These are phyloP conservation scores for Polygonum maritimum DNA, from an alignment of 148 eudicot species.

Conservation along the genomic window DNA sequence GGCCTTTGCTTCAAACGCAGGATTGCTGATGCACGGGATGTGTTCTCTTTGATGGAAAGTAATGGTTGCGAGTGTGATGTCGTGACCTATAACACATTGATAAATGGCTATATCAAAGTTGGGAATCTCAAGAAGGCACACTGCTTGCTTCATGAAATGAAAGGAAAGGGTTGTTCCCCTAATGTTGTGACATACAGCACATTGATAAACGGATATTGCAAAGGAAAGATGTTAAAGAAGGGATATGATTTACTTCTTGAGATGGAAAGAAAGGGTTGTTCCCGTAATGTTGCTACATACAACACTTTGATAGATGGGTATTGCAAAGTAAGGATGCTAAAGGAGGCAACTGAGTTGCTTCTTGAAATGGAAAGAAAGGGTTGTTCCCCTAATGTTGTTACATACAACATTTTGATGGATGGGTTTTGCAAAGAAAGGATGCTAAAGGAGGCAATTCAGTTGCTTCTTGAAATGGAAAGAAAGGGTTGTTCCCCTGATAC, in stretches of 20 bases:
- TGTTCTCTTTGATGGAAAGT: conserved; percentile 15
- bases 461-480: conserved; percentile 14
- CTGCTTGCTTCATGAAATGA: conserved; percentile 14
- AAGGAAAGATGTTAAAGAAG: conserved; percentile 18
- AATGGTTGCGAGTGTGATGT: conserved; percentile 14
- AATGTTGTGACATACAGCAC: conserved; percentile 8
- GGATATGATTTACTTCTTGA: conserved; percentile 12
- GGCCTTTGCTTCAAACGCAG: conserved; percentile 19
- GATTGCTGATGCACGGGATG: conserved; percentile 17
- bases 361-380: conserved; percentile 20
- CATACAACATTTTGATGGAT: conserved; percentile 20
- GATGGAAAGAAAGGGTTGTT: conserved; percentile 22
- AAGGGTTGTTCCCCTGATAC: conserved; percentile 15
- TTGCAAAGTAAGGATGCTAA: conserved; percentile 20
- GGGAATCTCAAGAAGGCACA: conserved; percentile 18
- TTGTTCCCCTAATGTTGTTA: conserved; percentile 14
- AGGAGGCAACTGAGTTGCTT: conserved; percentile 13
- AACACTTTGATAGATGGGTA: conserved; percentile 19
- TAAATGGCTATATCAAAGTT: conserved; percentile 24
- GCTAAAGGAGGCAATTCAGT: conserved; percentile 16
- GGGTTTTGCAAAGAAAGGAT: conserved; percentile 16
- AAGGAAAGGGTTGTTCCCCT: conserved; percentile 12
- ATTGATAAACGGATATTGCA: conserved; percentile 25
- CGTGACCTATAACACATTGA: conserved; percentile 11
- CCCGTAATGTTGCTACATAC: conserved; percentile 8